Conservation (phyloP, 805 yeast genomes). For the Lipomyces sp. region DNA sequence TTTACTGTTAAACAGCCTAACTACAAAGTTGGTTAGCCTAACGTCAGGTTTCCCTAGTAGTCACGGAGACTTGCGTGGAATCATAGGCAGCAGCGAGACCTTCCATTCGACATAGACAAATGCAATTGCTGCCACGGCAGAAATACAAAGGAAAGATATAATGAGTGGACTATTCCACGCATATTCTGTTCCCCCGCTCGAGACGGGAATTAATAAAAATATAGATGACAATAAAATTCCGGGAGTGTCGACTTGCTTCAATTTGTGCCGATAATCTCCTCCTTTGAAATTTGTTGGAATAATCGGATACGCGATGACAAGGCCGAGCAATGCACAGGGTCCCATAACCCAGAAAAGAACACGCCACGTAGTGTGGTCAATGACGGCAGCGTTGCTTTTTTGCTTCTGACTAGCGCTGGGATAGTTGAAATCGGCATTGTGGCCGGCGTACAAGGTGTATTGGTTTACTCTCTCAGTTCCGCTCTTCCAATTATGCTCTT, state of each 20-base stretch:
- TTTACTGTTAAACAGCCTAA: slow-evolving; percentile 49
- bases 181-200: slow-evolving; percentile 65
- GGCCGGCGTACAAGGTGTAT: slow-evolving; percentile 83
- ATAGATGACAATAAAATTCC: slow-evolving; percentile 59
- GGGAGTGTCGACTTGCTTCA: slow-evolving; percentile 56
- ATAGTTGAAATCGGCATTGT: slow-evolving; percentile 80
- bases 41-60: background rate
- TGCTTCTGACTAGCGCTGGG: slow-evolving; percentile 67
- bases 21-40: background rate
- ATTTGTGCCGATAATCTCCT: slow-evolving; percentile 48
- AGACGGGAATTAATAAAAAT: slow-evolving; percentile 58
- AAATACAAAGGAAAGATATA: slow-evolving; percentile 42
- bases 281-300: slow-evolving; percentile 48
- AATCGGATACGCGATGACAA: slow-evolving; percentile 41
- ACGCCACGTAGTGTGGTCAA: slow-evolving; percentile 55
- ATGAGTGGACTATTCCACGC: slow-evolving; percentile 57
- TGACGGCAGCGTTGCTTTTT: slow-evolving; percentile 50
- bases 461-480: slow-evolving; percentile 79
- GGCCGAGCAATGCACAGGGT: slow-evolving; percentile 49
- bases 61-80: slow-evolving; percentile 47
- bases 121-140: slow-evolving; percentile 49
- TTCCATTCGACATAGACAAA: slow-evolving; percentile 60
- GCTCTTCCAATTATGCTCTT: slow-evolving; percentile 85
- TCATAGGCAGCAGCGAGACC: slow-evolving; percentile 57
- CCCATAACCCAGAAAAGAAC: slow-evolving; percentile 57